phyloP scores from a whole-genome alignment of 805 yeast genomes.

The Lipomyces kockii region DNA sequence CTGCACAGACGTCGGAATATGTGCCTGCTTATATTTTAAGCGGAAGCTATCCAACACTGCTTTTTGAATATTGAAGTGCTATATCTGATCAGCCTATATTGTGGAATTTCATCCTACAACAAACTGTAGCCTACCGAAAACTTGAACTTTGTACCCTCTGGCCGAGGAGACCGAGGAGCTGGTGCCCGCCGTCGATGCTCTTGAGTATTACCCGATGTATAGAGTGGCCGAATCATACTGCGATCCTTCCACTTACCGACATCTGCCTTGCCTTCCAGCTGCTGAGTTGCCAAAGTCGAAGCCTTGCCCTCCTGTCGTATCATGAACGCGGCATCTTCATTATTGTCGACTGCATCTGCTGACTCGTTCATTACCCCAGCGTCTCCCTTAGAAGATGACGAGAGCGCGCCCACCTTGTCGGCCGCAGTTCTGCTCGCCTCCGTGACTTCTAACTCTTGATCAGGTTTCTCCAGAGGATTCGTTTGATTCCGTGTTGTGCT shows the following conservation, averaged over 20 bases:
- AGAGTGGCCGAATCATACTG: not conserved
- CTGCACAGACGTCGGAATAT: slow-evolving; percentile 26
- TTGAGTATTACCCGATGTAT: not conserved
- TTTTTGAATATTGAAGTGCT: slow-evolving; percentile 23
- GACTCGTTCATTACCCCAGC: not conserved
- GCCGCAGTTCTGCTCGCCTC: not conserved
- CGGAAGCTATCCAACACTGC: slow-evolving; percentile 21
- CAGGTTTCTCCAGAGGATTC: not conserved
- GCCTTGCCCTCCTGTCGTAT: not conserved
- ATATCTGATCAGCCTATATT: not conserved
- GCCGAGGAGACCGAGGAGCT: not conserved
- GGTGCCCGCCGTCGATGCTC: slow-evolving; percentile 1
- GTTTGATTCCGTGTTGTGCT: not conserved
- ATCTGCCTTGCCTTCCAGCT: not conserved
- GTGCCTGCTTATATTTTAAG: slow-evolving; percentile 12
- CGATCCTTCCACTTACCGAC: not conserved
- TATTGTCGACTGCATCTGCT: not conserved
- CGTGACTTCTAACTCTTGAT: not conserved
- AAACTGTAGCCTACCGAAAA: not conserved
- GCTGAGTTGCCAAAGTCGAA: not conserved
- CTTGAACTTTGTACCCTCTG: not conserved
- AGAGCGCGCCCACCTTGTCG: not conserved
- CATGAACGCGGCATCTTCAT: slow-evolving; percentile 4
- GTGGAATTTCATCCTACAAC: not conserved
- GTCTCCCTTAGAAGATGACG: not conserved